Evolutionary conservation across 2,329 filamentous ascomycete genomes (phyloP).

Genomic region (Alternaria sp.): DNA sequence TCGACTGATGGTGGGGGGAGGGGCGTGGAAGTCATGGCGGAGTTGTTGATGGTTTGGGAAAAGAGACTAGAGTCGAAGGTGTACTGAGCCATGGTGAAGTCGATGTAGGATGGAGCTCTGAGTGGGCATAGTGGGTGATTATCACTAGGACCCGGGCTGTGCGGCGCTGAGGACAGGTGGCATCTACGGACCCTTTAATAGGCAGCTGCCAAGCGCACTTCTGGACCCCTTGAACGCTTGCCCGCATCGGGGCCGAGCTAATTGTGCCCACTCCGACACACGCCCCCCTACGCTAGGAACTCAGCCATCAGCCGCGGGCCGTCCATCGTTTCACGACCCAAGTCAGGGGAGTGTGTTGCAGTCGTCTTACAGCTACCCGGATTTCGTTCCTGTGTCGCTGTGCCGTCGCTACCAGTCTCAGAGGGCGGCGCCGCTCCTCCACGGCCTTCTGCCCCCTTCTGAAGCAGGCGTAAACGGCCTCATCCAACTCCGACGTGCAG

Average conservation of each 20-base stretch:
- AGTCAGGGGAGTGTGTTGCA: constrained; percentile 24
- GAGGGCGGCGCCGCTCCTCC: not conserved
- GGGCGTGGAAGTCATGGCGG: constrained; percentile 29
- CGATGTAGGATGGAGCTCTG: constrained; percentile 36
- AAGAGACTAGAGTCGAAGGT: constrained; percentile 27
- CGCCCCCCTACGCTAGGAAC: constrained; percentile 23
- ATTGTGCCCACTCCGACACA: constrained; percentile 10
- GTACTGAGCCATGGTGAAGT: constrained; percentile 36
- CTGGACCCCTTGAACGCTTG: constrained; percentile 26
- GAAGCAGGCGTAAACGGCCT: not conserved
- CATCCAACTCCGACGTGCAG: constrained; percentile 17
- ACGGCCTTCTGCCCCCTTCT: not conserved
- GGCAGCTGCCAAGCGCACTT: constrained; percentile 25
- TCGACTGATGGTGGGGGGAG: constrained; percentile 33
- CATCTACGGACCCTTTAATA: constrained; percentile 47
- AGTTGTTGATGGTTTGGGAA: constrained; percentile 31
- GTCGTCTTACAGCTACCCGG: constrained; percentile 17
- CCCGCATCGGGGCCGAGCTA: constrained; percentile 11
- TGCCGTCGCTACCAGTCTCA: constrained; percentile 8
- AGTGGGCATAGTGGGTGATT: constrained; percentile 39
- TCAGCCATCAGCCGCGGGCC: constrained; percentile 30
- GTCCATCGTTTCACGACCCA: constrained; percentile 33
- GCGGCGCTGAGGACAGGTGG: constrained; percentile 36
- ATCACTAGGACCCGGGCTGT: constrained; percentile 35
- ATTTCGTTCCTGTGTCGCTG: constrained; percentile 8